Evolutionary conservation across 2,329 filamentous ascomycete genomes (phyloP), one percentile per base, ranked within the genome.

Genomic region (Ceratocystis huliohia): DNA sequence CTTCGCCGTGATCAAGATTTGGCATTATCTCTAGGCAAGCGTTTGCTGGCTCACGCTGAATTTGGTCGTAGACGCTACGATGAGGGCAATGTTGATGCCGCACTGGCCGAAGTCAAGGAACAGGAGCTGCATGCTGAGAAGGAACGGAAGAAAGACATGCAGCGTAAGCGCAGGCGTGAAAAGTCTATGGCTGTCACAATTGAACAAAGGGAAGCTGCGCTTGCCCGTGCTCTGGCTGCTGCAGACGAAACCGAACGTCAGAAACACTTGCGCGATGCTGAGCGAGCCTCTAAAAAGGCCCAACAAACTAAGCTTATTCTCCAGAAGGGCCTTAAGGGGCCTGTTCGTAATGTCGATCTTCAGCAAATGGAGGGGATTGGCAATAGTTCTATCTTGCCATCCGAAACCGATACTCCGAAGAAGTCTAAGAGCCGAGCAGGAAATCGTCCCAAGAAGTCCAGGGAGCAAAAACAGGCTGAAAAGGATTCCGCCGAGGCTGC

Each of bases 101-200:
- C 94, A 1, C 83, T 93, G 68, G 84, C 88, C 65, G 88, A 96
- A 71, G 93, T 97, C 1, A 89, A 94, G 70, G 88, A 91, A 69
- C 90, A 91, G 70, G 93, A 96, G 74, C 81, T 96, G 6, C 88
- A 88, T 68, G 91, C 93, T 69, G 94, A 99, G 76, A 99, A 99
- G 78, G 94, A 99, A 77, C 90, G 94, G 70, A 99, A 99, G 80
- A 99, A 99, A 79, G 94, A 99, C 73, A 97, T 99, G 91, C 94
- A 99, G 75, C 88, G 94, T 69, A 99, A 97, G 79, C 85, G 94
- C 68, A 87, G 94, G 56, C 88, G 94, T 20, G 93, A 97, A 75
- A 96, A 96, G 78, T 96, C 93, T 3, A 91, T 96, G 81, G 91
- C 91, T 3, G 88, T 95, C 68, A 93, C 91, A 5, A 88, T 95